phyloP scores from a whole-genome alignment of 2,329 filamentous ascomycete species.

The Verticillium dahliae region DNA sequence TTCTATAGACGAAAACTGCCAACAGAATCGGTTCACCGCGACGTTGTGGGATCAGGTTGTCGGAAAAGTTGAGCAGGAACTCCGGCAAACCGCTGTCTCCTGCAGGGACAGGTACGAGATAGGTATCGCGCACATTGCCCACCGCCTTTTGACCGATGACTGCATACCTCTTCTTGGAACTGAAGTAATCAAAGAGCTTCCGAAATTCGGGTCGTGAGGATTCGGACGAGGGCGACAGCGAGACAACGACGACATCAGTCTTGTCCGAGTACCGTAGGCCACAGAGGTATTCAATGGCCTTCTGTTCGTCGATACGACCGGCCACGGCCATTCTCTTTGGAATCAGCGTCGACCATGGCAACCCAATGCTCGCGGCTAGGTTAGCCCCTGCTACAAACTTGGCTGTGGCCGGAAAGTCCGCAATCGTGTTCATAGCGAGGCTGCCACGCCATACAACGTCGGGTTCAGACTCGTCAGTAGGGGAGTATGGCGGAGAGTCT shows the following conservation, averaged over 20 bases:
- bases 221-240: slow-evolving; percentile 59
- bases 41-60: slow-evolving; percentile 68
- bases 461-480: slow-evolving; percentile 66
- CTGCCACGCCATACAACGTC: slow-evolving; percentile 73
- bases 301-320: slow-evolving; percentile 73
- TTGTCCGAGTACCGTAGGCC: slow-evolving; percentile 74
- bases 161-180: slow-evolving; percentile 74
- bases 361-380: slow-evolving; percentile 48
- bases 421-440: slow-evolving; percentile 69
- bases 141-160: slow-evolving; percentile 73
- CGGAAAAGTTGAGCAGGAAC: slow-evolving; percentile 82
- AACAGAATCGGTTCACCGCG: slow-evolving; percentile 72
- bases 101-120: slow-evolving; percentile 77
- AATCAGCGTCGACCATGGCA: slow-evolving; percentile 67
- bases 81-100: slow-evolving; percentile 68
- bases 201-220: slow-evolving; percentile 59
- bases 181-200: slow-evolving; percentile 81
- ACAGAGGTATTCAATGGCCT: slow-evolving; percentile 87
- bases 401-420: slow-evolving; percentile 69
- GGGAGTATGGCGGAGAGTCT: slow-evolving; percentile 76
- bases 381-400: slow-evolving; percentile 82
- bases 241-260: slow-evolving; percentile 79
- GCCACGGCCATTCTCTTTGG: slow-evolving; percentile 64
- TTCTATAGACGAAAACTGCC: slow-evolving; percentile 77
- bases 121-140: slow-evolving; percentile 79